A percentile compares a stretch with the other conserved stretches of the same genome.
Evolutionary conservation across 495 filamentous ascomycete species (phyloP).

Genomic region (Penicillium canescens): DNA sequence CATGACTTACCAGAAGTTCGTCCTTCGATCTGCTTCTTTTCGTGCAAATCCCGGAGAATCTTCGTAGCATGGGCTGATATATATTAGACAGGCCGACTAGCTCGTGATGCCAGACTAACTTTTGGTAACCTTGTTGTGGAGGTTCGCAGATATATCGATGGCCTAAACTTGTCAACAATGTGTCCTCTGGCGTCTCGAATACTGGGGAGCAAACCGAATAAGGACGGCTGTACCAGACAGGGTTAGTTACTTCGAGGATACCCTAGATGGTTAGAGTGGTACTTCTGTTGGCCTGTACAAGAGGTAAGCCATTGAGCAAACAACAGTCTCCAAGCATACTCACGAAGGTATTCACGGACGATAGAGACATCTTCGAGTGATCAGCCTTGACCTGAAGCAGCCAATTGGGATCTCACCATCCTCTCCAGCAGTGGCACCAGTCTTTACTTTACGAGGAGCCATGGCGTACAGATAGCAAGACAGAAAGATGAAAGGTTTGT

Average conservation of each 20-base stretch:
- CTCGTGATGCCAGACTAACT: constrained; percentile 28
- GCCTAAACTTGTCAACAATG: constrained; percentile 38
- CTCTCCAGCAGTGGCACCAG: constrained; percentile 38
- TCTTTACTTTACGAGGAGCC: constrained; percentile 55
- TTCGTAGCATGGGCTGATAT: constrained; percentile 58
- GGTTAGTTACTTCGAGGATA: constrained; percentile 1
- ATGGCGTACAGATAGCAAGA: constrained; percentile 22
- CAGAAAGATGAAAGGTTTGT: background rate
- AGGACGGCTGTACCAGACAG: constrained; percentile 48
- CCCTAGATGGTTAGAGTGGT: background rate
- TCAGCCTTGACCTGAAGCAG: constrained; percentile 16
- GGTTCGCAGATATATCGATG: constrained; percentile 63
- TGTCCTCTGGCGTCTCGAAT: background rate
- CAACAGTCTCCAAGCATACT: constrained; percentile 20
- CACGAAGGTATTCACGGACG: constrained; percentile 61
- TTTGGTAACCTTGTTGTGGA: constrained; percentile 70
- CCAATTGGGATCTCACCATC: constrained; percentile 36
- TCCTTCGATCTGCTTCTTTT: constrained; percentile 58
- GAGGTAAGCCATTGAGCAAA: background rate
- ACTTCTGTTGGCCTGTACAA: constrained; percentile 58
- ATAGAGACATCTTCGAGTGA: constrained; percentile 21
- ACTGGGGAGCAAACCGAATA: constrained; percentile 49
- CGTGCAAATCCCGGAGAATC: constrained; percentile 61
- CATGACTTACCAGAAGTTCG: constrained; percentile 50
- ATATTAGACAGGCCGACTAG: constrained; percentile 8